Base-by-base conservation (phyloP, 2,329 filamentous ascomycete species). In the Helotiales sp. region DNA sequence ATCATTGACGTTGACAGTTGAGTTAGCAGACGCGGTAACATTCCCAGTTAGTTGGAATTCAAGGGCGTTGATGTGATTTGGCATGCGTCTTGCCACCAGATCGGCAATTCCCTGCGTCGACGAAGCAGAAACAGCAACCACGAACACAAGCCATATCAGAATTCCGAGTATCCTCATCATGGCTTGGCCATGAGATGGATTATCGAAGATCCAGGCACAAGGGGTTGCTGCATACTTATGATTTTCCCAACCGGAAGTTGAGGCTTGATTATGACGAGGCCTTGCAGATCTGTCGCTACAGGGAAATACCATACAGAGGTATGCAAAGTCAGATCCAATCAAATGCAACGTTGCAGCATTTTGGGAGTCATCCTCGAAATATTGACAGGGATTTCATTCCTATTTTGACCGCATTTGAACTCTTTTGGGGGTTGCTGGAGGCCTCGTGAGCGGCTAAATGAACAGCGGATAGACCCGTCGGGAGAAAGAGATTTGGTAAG, bases 81-180 rank as follows among this genome's bases (percentile, higher is more conserved):
- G 62, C 31, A 67, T 24, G 59, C 64, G 52, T 44, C 65, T 51
- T 17, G 61, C 27, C 5, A 67, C 53, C 12, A 67, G 51, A 19
- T 61, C 48, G 1, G 52, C 12, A 31, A 67, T 58, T 6, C 65
- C 64, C n/a, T 62, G 53, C 7, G 34, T 56, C 15, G 65, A 63
- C 17, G 57, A 27, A 9, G 59, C 25, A 19, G 54, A 22, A 9
- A 59, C 25, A 19, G 54, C 13, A 24, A 19, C 50, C n/a, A 44
- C 17, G 9, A 19, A 29, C 2, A 36, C n/a, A 10, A 29, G 15
- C 50, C 50, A 52, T 31, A 52, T 12, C 9, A 33, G 24, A 9
- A 10, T 15, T 31, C 36, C 27, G 17, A 24, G 33, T 13, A 44
- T 8, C 27, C 38, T 24, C 50, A 52, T 52, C 27, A 31, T 42